Evolutionary conservation across 805 yeast species (phyloP).

Genomic region (Hanseniaspora mollemarum): DNA sequence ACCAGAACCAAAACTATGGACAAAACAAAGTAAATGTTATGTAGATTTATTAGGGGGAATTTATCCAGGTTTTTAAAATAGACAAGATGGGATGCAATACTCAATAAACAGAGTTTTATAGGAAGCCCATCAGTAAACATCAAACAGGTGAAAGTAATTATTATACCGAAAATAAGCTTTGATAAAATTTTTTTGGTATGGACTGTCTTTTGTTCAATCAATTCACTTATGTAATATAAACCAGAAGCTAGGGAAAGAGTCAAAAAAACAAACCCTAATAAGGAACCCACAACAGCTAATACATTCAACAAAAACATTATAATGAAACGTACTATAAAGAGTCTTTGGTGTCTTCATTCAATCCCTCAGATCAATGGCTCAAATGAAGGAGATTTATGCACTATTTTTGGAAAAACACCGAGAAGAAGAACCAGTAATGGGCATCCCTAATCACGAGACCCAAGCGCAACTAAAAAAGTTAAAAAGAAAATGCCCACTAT

Average conservation of each 20-base stretch:
- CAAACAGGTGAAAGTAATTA: constrained; percentile 44
- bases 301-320: constrained; percentile 44
- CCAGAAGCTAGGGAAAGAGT: constrained; percentile 78
- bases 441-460: too few species aligned
- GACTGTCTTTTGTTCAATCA: constrained; percentile 87
- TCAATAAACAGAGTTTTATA: constrained; percentile 49
- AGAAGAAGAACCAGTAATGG: too few species aligned
- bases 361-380: too few species aligned
- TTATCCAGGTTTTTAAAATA: constrained; percentile 66
- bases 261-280: constrained; percentile 49
- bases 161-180: constrained; percentile 52
- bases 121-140: constrained; percentile 74
- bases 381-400: not conserved
- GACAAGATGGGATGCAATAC: constrained; percentile 57
- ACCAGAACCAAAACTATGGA: constrained; percentile 62
- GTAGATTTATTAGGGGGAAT: constrained; percentile 74
- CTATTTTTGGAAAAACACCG: too few species aligned
- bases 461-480: not conserved
- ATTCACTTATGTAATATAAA: constrained; percentile 76
- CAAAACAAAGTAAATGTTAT: constrained; percentile 56
- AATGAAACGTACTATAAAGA: too few species aligned
- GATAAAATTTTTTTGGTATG: constrained; percentile 62
- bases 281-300: constrained; percentile 49
- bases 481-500: constrained; percentile 51
- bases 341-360: too few species aligned